A percentile compares a stretch with the other conserved stretches of the same genome.
Conservation (phyloP, 805 yeast species). For the Jamesozyma spencerorum region DNA sequence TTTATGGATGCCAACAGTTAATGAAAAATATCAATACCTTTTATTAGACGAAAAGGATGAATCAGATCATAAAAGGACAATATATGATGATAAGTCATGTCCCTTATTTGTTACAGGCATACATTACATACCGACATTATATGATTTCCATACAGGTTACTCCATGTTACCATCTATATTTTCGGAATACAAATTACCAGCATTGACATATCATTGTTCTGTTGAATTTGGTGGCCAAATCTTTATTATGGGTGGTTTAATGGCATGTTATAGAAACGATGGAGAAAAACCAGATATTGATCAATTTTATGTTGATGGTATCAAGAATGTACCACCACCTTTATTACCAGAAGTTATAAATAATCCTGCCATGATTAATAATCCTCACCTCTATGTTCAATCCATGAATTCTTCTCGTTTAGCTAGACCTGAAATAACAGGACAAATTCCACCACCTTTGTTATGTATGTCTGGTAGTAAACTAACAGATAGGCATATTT, state of each 20-base stretch:
- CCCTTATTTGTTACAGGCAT: slow-evolving; percentile 21
- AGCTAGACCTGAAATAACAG: slow-evolving; percentile 27
- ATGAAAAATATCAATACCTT: slow-evolving; percentile 6
- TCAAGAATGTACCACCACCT: slow-evolving; percentile 39
- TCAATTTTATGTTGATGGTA: slow-evolving; percentile 32
- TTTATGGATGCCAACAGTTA: slow-evolving; percentile 25
- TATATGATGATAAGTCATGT: slow-evolving; percentile 12
- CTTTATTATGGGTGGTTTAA: slow-evolving; percentile 39
- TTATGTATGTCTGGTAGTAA: slow-evolving; percentile 40
- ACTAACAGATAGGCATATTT: slow-evolving; percentile 47
- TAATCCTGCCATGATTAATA: slow-evolving; percentile 36
- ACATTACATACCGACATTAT: slow-evolving; percentile 16
- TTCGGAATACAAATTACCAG: slow-evolving; percentile 34
- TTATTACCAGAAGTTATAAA: slow-evolving; percentile 33
- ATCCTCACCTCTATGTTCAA: slow-evolving; percentile 30
- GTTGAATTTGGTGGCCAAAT: slow-evolving; percentile 33
- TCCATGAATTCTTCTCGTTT: slow-evolving; percentile 35
- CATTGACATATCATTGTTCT: slow-evolving; percentile 37
- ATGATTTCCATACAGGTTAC: slow-evolving; percentile 22
- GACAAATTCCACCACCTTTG: slow-evolving; percentile 45
- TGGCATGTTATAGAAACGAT: slow-evolving; percentile 20
- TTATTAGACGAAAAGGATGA: not conserved
- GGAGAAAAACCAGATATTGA: slow-evolving; percentile 28
- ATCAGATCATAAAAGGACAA: not conserved
- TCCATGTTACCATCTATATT: slow-evolving; percentile 26